phyloP scores from a whole-genome alignment of 305 asterid genomes.

The Solanum chacoense region DNA sequence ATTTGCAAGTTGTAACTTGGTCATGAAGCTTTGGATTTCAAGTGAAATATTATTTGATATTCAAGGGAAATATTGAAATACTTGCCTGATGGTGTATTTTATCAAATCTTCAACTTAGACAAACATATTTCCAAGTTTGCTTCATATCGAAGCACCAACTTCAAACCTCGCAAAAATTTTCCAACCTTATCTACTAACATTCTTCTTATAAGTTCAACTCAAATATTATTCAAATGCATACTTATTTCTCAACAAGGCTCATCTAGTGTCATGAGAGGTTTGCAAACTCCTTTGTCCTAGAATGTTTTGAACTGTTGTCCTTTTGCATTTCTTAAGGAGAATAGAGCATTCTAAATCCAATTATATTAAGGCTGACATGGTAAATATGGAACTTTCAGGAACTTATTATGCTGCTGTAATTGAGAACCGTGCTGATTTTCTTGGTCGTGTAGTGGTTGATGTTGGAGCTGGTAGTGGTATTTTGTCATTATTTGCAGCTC shows the following conservation, averaged over 20 bases:
- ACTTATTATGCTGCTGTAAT: constrained; percentile 95
- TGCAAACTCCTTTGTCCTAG: background rate
- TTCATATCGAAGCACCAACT: background rate
- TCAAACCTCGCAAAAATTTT: background rate
- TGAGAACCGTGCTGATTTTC: constrained; percentile 83
- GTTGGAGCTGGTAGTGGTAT: constrained; percentile 99
- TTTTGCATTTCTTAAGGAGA: background rate
- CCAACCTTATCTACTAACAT: background rate
- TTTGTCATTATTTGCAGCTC: constrained; percentile 95
- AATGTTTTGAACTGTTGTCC: background rate
- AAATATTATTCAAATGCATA: background rate
- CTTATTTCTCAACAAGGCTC: background rate
- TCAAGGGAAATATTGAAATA: background rate
- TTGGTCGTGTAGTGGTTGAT: constrained; percentile 82
- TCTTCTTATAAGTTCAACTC: background rate
- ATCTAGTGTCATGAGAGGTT: background rate
- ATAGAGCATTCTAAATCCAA: background rate
- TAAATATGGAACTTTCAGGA: constrained; percentile 33
- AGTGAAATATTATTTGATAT: background rate
- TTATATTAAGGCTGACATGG: background rate
- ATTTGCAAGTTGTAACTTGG: background rate
- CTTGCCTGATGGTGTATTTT: background rate
- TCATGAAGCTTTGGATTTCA: background rate
- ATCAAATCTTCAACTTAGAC: background rate
- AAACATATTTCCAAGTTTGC: background rate